Evolutionary conservation across 768 basidiomycete genomes (phyloP).

Genomic region (Candolleomyces efflorescens): DNA sequence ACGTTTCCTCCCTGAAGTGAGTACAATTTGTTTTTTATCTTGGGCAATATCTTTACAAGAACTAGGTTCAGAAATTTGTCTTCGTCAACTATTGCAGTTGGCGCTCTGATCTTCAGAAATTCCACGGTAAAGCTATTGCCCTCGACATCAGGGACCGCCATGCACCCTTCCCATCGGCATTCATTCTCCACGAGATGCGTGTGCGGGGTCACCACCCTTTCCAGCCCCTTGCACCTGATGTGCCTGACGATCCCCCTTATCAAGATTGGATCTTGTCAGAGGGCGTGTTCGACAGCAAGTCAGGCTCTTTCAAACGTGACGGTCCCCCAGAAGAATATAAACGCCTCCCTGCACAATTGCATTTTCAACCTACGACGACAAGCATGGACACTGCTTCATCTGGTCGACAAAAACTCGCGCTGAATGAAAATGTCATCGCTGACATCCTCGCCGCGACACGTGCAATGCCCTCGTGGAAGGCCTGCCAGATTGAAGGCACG

Average conservation of each 20-base stretch:
- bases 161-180: neutral
- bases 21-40: neutral
- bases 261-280: neutral
- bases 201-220: neutral
- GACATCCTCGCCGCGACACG: conserved; percentile 2
- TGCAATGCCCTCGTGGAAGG: neutral
- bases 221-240: neutral
- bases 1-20: neutral
- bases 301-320: neutral
- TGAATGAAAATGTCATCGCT: neutral
- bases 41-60: neutral
- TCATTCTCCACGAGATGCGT: neutral
- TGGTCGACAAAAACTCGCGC: neutral
- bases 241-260: neutral
- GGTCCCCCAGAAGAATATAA: neutral
- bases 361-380: neutral
- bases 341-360: neutral
- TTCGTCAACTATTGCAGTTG: neutral
- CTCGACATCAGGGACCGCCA: neutral
- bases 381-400: neutral
- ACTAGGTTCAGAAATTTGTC: neutral
- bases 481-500: neutral
- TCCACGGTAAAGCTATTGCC: neutral
- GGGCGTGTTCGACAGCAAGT: neutral
- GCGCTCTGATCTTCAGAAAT: neutral